Evolutionary conservation across 768 basidiomycete genomes (phyloP).

Genomic region (Tremella fuciformis): DNA sequence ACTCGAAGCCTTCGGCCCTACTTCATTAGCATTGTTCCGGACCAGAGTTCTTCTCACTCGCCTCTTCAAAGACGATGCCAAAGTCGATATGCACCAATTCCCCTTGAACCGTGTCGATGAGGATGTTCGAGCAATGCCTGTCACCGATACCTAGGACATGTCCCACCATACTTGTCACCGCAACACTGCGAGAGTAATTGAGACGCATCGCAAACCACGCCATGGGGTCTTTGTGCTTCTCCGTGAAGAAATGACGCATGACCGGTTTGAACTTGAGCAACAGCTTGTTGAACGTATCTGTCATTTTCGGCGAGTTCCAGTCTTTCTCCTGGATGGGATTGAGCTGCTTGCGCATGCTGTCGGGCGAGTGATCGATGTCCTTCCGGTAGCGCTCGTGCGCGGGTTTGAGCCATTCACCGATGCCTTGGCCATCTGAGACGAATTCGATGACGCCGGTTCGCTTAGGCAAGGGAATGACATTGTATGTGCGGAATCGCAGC

Average conservation of each 20-base stretch:
- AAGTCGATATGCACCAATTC: constrained; percentile 94
- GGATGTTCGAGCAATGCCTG: constrained; percentile 85
- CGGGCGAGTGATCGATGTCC: constrained; percentile 53
- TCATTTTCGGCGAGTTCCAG: constrained; percentile 23
- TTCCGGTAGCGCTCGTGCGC: constrained; percentile 70
- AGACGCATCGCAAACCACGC: constrained; percentile 89
- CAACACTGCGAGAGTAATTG: constrained; percentile 85
- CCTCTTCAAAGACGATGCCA: constrained; percentile 94
- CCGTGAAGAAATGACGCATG: constrained; percentile 91
- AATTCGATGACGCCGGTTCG: constrained; percentile 87
- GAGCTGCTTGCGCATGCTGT: constrained; percentile 6
- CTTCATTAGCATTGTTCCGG: background rate
- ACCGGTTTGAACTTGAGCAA: constrained; percentile 68
- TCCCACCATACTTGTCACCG: constrained; percentile 89
- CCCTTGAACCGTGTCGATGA: constrained; percentile 75
- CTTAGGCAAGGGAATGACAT: constrained; percentile 76
- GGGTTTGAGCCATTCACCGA: constrained; percentile 62
- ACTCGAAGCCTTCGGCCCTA: constrained; percentile 75
- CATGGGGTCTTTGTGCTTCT: constrained; percentile 80
- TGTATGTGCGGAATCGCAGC: constrained; percentile 77
- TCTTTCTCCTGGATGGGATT: constrained; percentile 30
- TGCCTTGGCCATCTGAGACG: constrained; percentile 70
- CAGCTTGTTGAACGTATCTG: constrained; percentile 50
- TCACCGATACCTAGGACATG: constrained; percentile 90
- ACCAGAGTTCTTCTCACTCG: constrained; percentile 48